Evolutionary conservation across 2,329 filamentous ascomycete genomes (phyloP).

Genomic region (Rhexocercosporidium sp.): DNA sequence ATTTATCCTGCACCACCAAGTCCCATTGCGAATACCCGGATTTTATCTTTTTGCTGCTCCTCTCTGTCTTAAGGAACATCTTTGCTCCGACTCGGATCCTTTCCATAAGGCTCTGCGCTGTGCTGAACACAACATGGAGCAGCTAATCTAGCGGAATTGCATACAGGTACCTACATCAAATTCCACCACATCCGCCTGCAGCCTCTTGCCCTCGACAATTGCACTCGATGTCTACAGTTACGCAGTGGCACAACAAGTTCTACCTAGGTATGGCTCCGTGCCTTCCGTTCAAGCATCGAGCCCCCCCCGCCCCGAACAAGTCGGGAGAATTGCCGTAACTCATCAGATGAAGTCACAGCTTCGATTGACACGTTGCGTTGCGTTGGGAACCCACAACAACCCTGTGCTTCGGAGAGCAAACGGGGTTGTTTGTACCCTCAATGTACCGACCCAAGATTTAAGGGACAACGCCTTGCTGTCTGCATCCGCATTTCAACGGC

Average conservation of each 20-base stretch:
- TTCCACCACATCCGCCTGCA: conserved; percentile 10
- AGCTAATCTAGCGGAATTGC: conserved; percentile 8
- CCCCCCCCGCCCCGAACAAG: conserved; percentile 3
- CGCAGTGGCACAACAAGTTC: conserved; percentile 6
- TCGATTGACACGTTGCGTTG: conserved; percentile 18
- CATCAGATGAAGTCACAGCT: conserved; percentile 11
- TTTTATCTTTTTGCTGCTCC: too few relatives aligned
- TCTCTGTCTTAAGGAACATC: not conserved
- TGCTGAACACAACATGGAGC: conserved; percentile 10
- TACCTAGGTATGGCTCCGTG: not conserved
- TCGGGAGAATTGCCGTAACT: conserved; percentile 11
- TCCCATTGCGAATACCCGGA: not conserved
- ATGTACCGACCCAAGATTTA: conserved; percentile 8
- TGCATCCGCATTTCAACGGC: not conserved
- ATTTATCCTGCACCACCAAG: not conserved
- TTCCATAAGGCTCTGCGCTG: conserved; percentile 13
- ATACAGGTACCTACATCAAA: conserved; percentile 13
- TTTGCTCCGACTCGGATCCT: conserved; percentile 5
- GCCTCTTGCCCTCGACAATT: not conserved
- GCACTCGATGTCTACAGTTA: conserved; percentile 13
- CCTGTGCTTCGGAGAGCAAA: not conserved
- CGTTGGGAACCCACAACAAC: conserved; percentile 2
- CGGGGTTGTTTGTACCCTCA: not conserved
- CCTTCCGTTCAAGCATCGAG: conserved; percentile 6
- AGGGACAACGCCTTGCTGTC: not conserved